A percentile compares a stretch with the other conserved stretches of the same genome.
These are phyloP conservation scores for Gossypium gossypioides DNA, from an alignment of 441 rosid species.

Conservation along the genomic window DNA sequence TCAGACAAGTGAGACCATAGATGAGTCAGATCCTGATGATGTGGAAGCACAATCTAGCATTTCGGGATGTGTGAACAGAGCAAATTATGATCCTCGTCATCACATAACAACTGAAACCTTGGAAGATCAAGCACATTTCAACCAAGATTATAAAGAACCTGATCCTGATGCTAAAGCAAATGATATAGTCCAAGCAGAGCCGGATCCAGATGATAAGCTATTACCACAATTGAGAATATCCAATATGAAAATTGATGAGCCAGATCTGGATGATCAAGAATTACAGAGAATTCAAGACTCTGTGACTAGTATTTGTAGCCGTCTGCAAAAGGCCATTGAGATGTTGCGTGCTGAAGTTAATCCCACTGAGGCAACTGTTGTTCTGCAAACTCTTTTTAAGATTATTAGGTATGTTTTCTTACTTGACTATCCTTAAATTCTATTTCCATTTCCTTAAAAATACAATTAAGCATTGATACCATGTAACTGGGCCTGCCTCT, in stretches of 20 bases:
- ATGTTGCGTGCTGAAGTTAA: slow-evolving; percentile 44
- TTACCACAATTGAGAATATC: slow-evolving; percentile 24
- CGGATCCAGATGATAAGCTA: slow-evolving; percentile 29
- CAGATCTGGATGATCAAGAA: slow-evolving; percentile 73
- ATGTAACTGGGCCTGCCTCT: neutral
- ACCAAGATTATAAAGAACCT: slow-evolving; percentile 20
- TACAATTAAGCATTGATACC: neutral
- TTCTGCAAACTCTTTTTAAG: slow-evolving; percentile 56
- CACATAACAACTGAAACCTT: slow-evolving; percentile 12
- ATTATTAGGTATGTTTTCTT: slow-evolving; percentile 50
- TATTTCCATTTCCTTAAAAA: neutral
- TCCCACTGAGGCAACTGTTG: slow-evolving; percentile 34
- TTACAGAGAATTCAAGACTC: slow-evolving; percentile 71
- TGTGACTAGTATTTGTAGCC: slow-evolving; percentile 47
- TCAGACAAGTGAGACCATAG: slow-evolving; percentile 17
- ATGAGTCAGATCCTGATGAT: slow-evolving; percentile 63
- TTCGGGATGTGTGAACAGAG: slow-evolving; percentile 14
- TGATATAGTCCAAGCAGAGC: slow-evolving; percentile 20
- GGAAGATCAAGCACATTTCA: slow-evolving; percentile 18
- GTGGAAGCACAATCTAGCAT: slow-evolving; percentile 18
- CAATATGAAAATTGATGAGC: slow-evolving; percentile 46
- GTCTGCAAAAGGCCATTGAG: slow-evolving; percentile 57
- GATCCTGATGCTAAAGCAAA: slow-evolving; percentile 25
- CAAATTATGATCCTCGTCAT: slow-evolving; percentile 16
- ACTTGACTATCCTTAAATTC: neutral